Evolutionary conservation across 768 basidiomycete species (phyloP), one percentile per base, ranked within the genome.

Genomic region (Kwoniella shandongensis): DNA sequence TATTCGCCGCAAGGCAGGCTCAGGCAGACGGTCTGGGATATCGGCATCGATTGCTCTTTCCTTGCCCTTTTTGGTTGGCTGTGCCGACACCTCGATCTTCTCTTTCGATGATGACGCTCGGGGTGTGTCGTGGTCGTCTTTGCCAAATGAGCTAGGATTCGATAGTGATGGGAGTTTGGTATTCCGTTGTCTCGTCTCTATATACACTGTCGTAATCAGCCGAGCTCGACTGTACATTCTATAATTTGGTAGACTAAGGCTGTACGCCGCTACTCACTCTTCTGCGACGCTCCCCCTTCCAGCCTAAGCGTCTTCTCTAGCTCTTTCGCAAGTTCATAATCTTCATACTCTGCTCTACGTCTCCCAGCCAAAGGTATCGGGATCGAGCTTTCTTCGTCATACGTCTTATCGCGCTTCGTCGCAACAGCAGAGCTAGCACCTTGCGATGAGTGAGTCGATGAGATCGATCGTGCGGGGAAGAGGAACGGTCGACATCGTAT

Each of bases 401-500:
- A n/a, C n/a, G n/a, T n/a, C n/a, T n/a, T n/a, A n/a, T n/a, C n/a
- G n/a, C n/a, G n/a, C n/a, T n/a, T n/a, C n/a, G n/a, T n/a, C n/a
- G 26, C 39, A 10, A 17, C 20, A 4, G 38, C 27, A 11, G 36
- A 32, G 5, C 29, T 26, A 15, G 26, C 22, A 11, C 39, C 45
- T n/a, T 39, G 39, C 1, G 15, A 6, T 18, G 12, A 26, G 25
- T 20, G 22, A 36, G n/a, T 27, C 40, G 58, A 48, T 32, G 23
- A 32, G 38, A 20, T n/a, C 30, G 40, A 54, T 41, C 41, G 45
- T 56, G 45, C 51, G 51, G 25, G 11, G 15, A 38, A 26, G 27
- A 62, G 29, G 22, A 48, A 32, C 11, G 65, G 61, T 44, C 65
- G 57, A 44, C 65, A 57, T 52, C 57, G 53, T 7, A 67, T 59